Base-by-base conservation (phyloP, 495 filamentous ascomycete genomes). In the Penicillium pancosmium region DNA sequence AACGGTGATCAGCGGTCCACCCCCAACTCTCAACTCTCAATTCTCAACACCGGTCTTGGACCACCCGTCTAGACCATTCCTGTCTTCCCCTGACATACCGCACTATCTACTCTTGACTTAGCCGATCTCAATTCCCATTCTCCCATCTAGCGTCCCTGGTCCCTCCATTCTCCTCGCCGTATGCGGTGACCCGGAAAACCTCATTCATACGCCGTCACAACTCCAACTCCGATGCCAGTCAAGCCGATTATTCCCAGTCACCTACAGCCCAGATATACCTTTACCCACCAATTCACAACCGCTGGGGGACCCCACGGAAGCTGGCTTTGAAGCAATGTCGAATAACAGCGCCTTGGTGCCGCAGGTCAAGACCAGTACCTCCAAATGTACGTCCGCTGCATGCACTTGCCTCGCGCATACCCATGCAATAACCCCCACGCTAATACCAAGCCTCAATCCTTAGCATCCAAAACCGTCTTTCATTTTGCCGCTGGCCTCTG, bases 401-500 rank as follows among this genome's bases (percentile, higher is more conserved):
- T 27, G 11, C 9, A 21, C 46, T 13, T 16, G 2, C 46, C 46
- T 13, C 8, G 21, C 46, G 21, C 46, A 48, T 27, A 10, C 18
- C 46, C 38, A 36, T 55, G 38, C 52, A 50, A 51, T 48, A 46
- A 11, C 21, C 36, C 31, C 35, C 55, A 34, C 25, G n/a, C 55
- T 57, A 57, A 53, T 23, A 13, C 4, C 8, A 4, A 31, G 6
- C 19, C 11, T 5, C 10, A 12, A 53, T 4, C 18, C 12, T 11
- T 34, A 80, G 76, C 77, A 60, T 79, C 77, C 11, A 79, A 79
- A 73, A 75, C 74, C 19, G 68, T 80, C 62, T 93, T 92, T 73
- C 93, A 97, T 79, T 95, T 98, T 77, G 74, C 85, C 57, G 94
- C 92, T 55, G 95, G 94, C 58, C 88, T 96, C 38, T 83, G 82